Conservation (phyloP, 306 rosid genomes). For the Dryas drummondii region DNA sequence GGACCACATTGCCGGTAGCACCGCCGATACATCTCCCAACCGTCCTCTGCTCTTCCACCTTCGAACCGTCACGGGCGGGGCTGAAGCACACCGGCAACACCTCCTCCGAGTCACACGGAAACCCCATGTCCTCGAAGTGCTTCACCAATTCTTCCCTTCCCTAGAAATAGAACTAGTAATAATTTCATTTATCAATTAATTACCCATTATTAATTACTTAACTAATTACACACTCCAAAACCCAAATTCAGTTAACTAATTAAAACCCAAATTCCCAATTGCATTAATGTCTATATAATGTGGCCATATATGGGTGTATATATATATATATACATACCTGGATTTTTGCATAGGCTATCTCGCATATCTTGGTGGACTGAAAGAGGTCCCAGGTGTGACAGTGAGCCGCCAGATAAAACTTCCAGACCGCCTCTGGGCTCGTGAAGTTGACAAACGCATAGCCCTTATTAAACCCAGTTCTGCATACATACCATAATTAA, state of each 20-base stretch:
- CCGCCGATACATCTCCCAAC: too few relatives aligned
- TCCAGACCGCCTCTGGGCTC: slow-evolving; percentile 40
- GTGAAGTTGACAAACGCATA: slow-evolving; percentile 79
- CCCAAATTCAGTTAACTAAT: too few relatives aligned
- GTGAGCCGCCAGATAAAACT: slow-evolving; percentile 30
- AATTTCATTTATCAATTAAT: too few relatives aligned
- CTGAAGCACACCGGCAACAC: slow-evolving; percentile 47
- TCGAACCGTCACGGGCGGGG: slow-evolving; percentile 58
- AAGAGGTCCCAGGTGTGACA: slow-evolving; percentile 43
- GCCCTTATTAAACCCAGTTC: slow-evolving; percentile 53
- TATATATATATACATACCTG: slow-evolving; percentile 39
- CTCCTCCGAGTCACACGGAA: slow-evolving; percentile 36
- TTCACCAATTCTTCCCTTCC: slow-evolving; percentile 40
- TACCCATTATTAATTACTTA: too few relatives aligned
- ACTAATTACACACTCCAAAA: too few relatives aligned
- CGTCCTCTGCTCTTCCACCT: not conserved
- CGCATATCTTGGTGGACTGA: slow-evolving; percentile 45
- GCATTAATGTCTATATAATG: too few relatives aligned
- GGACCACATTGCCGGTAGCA: too few relatives aligned
- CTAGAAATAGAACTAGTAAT: slow-evolving; percentile 14
- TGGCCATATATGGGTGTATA: too few relatives aligned
- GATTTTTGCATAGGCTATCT: slow-evolving; percentile 45
- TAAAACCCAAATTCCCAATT: too few relatives aligned
- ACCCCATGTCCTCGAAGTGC: slow-evolving; percentile 42
- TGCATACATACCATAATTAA: slow-evolving; percentile 12